A percentile compares a stretch with the other conserved stretches of the same genome.
Conservation (phyloP, 768 basidiomycete species). For the Tephrocybe sp. region DNA sequence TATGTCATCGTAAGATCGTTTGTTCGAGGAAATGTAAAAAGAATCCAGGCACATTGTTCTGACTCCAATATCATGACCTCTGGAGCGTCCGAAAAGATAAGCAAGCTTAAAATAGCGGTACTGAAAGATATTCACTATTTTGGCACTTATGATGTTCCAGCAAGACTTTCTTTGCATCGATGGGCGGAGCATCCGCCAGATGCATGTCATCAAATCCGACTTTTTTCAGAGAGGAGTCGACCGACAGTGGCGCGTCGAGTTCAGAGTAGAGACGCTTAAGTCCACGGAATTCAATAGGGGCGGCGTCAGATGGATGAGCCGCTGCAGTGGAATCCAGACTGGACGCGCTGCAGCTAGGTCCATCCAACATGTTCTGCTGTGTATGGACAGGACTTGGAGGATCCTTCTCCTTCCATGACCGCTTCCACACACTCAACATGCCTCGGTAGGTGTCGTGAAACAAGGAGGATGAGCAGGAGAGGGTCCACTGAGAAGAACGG, state of each 20-base stretch:
- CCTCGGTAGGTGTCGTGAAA: no score
- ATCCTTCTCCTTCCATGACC: slow-evolving; percentile 44
- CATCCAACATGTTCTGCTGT: slow-evolving; percentile 27
- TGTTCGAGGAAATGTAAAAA: background rate
- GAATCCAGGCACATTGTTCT: slow-evolving; percentile 22
- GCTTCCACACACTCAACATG: slow-evolving; percentile 55
- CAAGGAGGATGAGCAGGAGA: no score
- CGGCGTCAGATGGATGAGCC: slow-evolving; percentile 19
- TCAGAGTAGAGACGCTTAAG: slow-evolving; percentile 11
- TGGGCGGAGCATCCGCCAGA: slow-evolving; percentile 34
- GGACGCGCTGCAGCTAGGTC: slow-evolving; percentile 25
- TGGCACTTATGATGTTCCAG: slow-evolving; percentile 30
- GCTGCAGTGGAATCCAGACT: slow-evolving; percentile 21
- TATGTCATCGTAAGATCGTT: background rate
- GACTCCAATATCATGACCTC: slow-evolving; percentile 34
- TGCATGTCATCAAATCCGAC: slow-evolving; percentile 19
- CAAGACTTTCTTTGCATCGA: slow-evolving; percentile 26
- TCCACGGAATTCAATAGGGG: background rate
- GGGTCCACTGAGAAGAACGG: background rate
- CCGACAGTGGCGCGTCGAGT: slow-evolving; percentile 5
- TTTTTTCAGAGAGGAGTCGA: slow-evolving; percentile 12
- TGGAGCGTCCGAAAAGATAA: slow-evolving; percentile 13
- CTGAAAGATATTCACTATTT: slow-evolving; percentile 32
- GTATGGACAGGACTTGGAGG: slow-evolving; percentile 8
- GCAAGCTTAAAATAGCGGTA: background rate